Conservation (phyloP, 2,329 filamentous ascomycete species). For the Aspergillus viridinutans region DNA sequence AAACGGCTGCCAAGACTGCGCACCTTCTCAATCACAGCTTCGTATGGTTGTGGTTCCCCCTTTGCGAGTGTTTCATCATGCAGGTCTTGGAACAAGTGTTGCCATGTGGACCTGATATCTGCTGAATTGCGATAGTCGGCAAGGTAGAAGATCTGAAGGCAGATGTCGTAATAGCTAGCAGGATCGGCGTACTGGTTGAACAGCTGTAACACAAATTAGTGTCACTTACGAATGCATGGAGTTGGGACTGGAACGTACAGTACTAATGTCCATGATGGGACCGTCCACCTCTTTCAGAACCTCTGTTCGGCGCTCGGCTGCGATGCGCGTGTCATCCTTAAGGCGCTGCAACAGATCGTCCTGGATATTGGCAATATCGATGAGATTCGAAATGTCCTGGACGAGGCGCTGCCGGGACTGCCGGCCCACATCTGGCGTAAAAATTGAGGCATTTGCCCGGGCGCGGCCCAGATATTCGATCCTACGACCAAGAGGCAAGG, state of each 20-base stretch:
- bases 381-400: slow-evolving; percentile 76
- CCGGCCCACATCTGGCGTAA: slow-evolving; percentile 69
- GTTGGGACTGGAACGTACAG: slow-evolving; percentile 53
- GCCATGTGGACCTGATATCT: slow-evolving; percentile 81
- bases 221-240: slow-evolving; percentile 11
- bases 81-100: slow-evolving; percentile 69
- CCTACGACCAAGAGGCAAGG: slow-evolving; percentile 73
- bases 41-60: slow-evolving; percentile 42
- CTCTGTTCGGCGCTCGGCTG: slow-evolving; percentile 57
- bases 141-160: slow-evolving; percentile 83
- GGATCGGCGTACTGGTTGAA: slow-evolving; percentile 90
- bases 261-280: slow-evolving; percentile 69
- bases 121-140: slow-evolving; percentile 86
- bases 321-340: slow-evolving; percentile 66
- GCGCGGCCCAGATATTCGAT: slow-evolving; percentile 88
- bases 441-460: slow-evolving; percentile 85
- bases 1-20: slow-evolving; percentile 55
- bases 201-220: slow-evolving; percentile 52
- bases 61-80: slow-evolving; percentile 53
- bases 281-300: slow-evolving; percentile 69
- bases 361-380: slow-evolving; percentile 93
- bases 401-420: slow-evolving; percentile 80
- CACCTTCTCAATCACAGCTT: slow-evolving; percentile 51
- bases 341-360: slow-evolving; percentile 82
- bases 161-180: slow-evolving; percentile 89